Percentiles rank a stretch among this genome's conserved stretches.
These are phyloP conservation scores for Henningerozyma blattae DNA, from an alignment of 805 yeast species.

Conservation along the genomic window DNA sequence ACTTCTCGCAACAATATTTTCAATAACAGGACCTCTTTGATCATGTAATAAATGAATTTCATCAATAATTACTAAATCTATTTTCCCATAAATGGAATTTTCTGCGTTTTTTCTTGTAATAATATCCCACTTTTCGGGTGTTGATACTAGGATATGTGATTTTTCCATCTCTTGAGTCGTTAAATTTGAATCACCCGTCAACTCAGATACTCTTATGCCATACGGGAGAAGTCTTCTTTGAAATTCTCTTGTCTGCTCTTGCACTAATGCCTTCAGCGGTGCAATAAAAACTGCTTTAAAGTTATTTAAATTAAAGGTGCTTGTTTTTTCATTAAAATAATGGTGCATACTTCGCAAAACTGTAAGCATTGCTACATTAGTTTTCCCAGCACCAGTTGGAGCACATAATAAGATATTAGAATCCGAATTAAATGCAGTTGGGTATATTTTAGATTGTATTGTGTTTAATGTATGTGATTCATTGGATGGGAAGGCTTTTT, in stretches of 20 bases:
- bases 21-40: constrained; percentile 90
- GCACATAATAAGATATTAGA: constrained; percentile 79
- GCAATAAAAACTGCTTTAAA: constrained; percentile 84
- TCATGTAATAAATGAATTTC: constrained; percentile 91
- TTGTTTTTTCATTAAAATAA: constrained; percentile 33
- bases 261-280: constrained; percentile 88
- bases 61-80: constrained; percentile 69
- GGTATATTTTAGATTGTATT: constrained; percentile 74
- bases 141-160: constrained; percentile 78
- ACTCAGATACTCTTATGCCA: constrained; percentile 67
- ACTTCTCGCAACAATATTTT: constrained; percentile 73
- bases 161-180: constrained; percentile 63
- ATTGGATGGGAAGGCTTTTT: constrained; percentile 52
- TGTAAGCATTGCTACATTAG: constrained; percentile 88
- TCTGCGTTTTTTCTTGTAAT: constrained; percentile 75
- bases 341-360: constrained; percentile 51
- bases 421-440: constrained; percentile 62
- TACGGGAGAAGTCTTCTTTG: constrained; percentile 50
- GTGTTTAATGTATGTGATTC: constrained; percentile 63
- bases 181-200: constrained; percentile 81
- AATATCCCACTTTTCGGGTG: constrained; percentile 98
- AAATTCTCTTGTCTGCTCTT: constrained; percentile 86
- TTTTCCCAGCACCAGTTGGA: constrained; percentile 98
- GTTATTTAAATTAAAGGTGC: constrained; percentile 38
- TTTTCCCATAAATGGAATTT: constrained; percentile 48